Base-by-base conservation (phyloP, 176 grass and related monocot species). In the Pontederia paniculata region DNA sequence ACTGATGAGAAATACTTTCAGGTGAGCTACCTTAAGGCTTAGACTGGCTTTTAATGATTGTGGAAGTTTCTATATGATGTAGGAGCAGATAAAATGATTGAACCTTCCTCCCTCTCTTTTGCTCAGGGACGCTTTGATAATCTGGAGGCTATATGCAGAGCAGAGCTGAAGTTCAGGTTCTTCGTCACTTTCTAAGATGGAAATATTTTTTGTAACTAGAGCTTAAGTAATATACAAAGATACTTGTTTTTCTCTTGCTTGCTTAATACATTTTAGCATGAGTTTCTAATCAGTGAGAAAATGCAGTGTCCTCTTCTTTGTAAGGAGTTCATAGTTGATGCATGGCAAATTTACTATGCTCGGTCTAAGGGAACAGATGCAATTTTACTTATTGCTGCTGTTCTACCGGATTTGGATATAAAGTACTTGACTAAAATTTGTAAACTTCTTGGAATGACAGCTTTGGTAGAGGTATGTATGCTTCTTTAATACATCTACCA, bases 311-410 rank as follows among this genome's bases (percentile, higher is more conserved):
- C 91, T 71, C 79, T 97, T 70, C 73, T 90, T 54, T 97, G 91
- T 74, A 97, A 97, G 79, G 91, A 97, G 65, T 97, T 97, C 60
- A 97, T 97, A 44, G 45, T 97, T 74, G 91, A 97, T 83, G 86
- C 91, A 7, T 90, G 85, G 91, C 91, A 97, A 80, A 81, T 97
- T 73, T 87, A 86, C 68, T 87, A 97, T 67, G 86, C 86, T 42
- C 77, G 91, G 56, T 86, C 69, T 31, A 97, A 97, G 62, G 82
- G 91, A 68, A 85, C 91, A 48, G 91, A 97, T 46, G 91, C 82
- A 31, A 68, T 97, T 81, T 83, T 97, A 67, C 80, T 97, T 52
- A 97, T 97, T 84, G 86, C 86, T 55, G 77, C 86, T 69, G 77
- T 97, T 20, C 78, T 97, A 70, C 86, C 86, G 71, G 74, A 89